Conservation (phyloP, 805 yeast species). For the Ogataea dorogensis region DNA sequence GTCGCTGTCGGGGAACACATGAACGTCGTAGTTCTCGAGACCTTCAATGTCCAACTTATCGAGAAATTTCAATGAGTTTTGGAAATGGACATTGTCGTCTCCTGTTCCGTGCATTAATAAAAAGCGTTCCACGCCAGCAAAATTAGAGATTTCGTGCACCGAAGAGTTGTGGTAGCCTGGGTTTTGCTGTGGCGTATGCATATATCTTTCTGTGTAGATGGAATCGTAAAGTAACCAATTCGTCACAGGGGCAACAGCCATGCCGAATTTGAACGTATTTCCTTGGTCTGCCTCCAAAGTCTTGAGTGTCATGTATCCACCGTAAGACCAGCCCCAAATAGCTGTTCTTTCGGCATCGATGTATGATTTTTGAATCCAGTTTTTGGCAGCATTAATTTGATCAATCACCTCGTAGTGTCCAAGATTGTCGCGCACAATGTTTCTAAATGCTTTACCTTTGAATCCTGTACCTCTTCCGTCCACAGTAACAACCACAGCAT, state of each 20-base stretch:
- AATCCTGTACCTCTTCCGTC: constrained; percentile 98
- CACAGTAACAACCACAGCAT: constrained; percentile 87
- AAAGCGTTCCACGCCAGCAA: constrained; percentile 63
- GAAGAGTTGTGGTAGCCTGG: constrained; percentile 51
- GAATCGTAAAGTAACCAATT: constrained; percentile 92
- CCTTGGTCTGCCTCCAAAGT: constrained; percentile 81
- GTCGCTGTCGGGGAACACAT: constrained; percentile 79
- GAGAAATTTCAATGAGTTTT: constrained; percentile 74
- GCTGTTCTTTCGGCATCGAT: constrained; percentile 71
- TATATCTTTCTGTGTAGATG: constrained; percentile 90
- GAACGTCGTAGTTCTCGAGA: constrained; percentile 81
- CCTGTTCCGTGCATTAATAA: constrained; percentile 94
- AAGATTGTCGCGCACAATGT: constrained; percentile 74
- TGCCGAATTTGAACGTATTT: constrained; percentile 76
- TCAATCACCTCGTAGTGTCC: constrained; percentile 84
- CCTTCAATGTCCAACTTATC: constrained; percentile 70
- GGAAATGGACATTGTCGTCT: constrained; percentile 96
- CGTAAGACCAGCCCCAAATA: constrained; percentile 98
- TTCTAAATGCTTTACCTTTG: constrained; percentile 75
- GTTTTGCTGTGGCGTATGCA: constrained; percentile 79
- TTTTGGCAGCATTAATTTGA: constrained; percentile 80
- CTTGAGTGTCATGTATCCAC: constrained; percentile 90
- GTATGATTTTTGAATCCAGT: constrained; percentile 61
- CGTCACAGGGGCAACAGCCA: constrained; percentile 97
- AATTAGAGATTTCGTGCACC: constrained; percentile 53